A percentile compares a stretch with the other conserved stretches of the same genome.
phyloP scores from a whole-genome alignment of 257 asterid genomes.

The Primulina tabacum region DNA sequence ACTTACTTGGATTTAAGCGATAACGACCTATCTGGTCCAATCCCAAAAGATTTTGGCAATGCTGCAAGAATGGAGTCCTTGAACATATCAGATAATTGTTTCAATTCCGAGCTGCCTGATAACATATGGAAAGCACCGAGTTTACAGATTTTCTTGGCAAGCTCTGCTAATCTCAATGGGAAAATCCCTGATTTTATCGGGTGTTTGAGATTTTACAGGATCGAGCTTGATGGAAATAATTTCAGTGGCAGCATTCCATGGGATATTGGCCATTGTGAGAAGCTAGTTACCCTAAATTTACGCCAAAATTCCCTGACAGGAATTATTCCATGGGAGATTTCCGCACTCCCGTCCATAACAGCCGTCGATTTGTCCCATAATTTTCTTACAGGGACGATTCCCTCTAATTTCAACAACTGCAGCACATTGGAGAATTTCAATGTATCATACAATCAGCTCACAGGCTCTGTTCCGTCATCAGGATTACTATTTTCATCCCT shows the following conservation, averaged over 20 bases:
- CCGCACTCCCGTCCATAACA: slow-evolving; percentile 63
- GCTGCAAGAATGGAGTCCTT: slow-evolving; percentile 50
- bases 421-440: slow-evolving; percentile 76
- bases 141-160: slow-evolving; percentile 59
- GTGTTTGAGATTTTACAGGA: slow-evolving; percentile 53
- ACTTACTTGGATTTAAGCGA: slow-evolving; percentile 67
- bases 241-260: slow-evolving; percentile 75
- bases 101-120: slow-evolving; percentile 53
- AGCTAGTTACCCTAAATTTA: slow-evolving; percentile 57
- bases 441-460: slow-evolving; percentile 80
- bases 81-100: slow-evolving; percentile 59
- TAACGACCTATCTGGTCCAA: slow-evolving; percentile 56
- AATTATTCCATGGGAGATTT: slow-evolving; percentile 92
- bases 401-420: slow-evolving; percentile 68
- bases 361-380: slow-evolving; percentile 76
- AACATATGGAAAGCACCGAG: slow-evolving; percentile 68
- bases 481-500: slow-evolving; percentile 58
- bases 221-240: slow-evolving; percentile 70
- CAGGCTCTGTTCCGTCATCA: slow-evolving; percentile 78
- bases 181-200: slow-evolving; percentile 73
- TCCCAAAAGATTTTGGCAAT: slow-evolving; percentile 70
- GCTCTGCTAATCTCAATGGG: slow-evolving; percentile 44
- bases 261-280: slow-evolving; percentile 80
- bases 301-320: slow-evolving; percentile 64
- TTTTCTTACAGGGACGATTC: slow-evolving; percentile 69